phyloP scores from a whole-genome alignment of 2,329 filamentous ascomycete genomes.

The Aspergillus phoenicis region DNA sequence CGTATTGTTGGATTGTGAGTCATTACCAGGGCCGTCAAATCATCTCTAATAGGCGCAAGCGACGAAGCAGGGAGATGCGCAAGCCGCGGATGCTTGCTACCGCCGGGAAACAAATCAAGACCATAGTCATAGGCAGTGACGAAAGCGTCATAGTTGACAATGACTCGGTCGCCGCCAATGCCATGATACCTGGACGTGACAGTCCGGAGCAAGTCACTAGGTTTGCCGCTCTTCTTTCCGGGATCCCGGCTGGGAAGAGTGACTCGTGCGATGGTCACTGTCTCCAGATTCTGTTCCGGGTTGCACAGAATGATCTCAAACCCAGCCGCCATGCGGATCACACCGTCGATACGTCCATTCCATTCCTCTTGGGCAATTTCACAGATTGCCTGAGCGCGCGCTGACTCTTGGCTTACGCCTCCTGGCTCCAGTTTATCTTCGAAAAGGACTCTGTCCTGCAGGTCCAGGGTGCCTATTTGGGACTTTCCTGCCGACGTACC shows the following conservation, averaged over 20 bases:
- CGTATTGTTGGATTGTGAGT: not conserved
- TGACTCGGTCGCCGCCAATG: not conserved
- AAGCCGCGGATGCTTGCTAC: not conserved
- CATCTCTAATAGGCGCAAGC: not conserved
- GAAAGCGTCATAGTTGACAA: not conserved
- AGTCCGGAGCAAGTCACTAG: not conserved
- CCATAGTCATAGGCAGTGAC: not conserved
- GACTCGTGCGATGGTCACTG: not conserved
- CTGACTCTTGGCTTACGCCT: not conserved
- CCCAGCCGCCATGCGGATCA: not conserved
- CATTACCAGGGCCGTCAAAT: not conserved
- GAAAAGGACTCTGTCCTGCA: not conserved
- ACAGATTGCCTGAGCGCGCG: not conserved
- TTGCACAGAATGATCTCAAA: slow-evolving; percentile 1
- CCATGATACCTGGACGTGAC: not conserved
- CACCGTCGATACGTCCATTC: slow-evolving; percentile 1
- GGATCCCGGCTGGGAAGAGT: not conserved
- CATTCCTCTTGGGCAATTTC: not conserved
- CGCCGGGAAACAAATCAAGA: not conserved
- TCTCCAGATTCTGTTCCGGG: not conserved
- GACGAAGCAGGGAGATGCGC: not conserved
- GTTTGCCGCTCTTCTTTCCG: not conserved
- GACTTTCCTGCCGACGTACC: slow-evolving; percentile 1
- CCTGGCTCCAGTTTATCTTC: not conserved
- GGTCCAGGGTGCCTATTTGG: not conserved